Conservation (phyloP, 2,329 filamentous ascomycete species). For the Dactylellina haptotyla region DNA sequence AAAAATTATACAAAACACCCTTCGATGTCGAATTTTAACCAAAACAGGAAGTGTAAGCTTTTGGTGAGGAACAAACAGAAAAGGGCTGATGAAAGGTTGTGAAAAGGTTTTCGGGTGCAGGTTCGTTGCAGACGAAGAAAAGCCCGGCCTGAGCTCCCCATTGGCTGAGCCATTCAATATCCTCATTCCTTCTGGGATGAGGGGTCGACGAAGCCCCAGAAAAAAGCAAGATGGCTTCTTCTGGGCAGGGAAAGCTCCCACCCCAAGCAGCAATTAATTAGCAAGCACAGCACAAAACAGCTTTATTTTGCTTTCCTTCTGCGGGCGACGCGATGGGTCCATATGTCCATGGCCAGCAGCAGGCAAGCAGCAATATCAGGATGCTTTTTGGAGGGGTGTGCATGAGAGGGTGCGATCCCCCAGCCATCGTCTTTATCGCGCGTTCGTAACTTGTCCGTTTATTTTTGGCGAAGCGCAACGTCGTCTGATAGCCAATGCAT, state of each 20-base stretch:
- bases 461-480: conserved; percentile 48
- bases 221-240: conserved; percentile 36
- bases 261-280: too few species aligned
- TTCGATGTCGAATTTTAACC: conserved; percentile 17
- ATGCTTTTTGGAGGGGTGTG: conserved; percentile 15
- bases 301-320: conserved; percentile 30
- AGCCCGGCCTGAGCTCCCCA: conserved; percentile 41
- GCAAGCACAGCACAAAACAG: too few species aligned
- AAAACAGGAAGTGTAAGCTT: conserved; percentile 50
- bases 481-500: conserved; percentile 50
- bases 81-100: conserved; percentile 44
- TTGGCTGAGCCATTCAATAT: conserved; percentile 36
- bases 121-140: conserved; percentile 50
- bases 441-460: conserved; percentile 47
- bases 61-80: conserved; percentile 37
- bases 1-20: conserved; percentile 14
- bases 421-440: conserved; percentile 54
- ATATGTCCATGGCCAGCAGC: too few species aligned
- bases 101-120: conserved; percentile 51
- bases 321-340: conserved; percentile 37
- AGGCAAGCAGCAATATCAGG: conserved; percentile 7
- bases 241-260: conserved; percentile 6
- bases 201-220: conserved; percentile 42
- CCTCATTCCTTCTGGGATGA: conserved; percentile 47
- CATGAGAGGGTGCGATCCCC: conserved; percentile 13